Percentiles rank a stretch among this genome's conserved stretches.
These are phyloP conservation scores for Trichoderma sp. DNA, from an alignment of 2,329 filamentous ascomycete genomes.

Conservation along the genomic window DNA sequence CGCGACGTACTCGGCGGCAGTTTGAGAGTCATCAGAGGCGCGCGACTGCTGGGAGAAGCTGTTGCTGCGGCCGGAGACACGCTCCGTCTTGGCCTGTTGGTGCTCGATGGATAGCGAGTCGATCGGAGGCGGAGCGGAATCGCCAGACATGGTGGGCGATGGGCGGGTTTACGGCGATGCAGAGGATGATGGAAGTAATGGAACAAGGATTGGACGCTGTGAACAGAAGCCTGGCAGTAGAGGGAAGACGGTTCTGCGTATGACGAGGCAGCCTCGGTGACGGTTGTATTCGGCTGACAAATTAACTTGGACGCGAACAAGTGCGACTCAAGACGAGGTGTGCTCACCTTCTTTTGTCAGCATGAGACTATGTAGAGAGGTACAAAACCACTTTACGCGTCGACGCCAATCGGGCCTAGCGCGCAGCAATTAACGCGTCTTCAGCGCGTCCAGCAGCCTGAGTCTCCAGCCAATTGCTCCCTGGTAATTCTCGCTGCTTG, in stretches of 20 bases:
- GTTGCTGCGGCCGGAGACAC: slow-evolving; percentile 49
- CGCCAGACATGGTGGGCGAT: slow-evolving; percentile 41
- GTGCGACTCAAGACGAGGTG: rapidly evolving
- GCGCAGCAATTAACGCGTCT: slow-evolving; percentile 50
- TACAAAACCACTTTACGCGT: slow-evolving; percentile 45
- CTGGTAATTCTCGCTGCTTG: slow-evolving; percentile 30
- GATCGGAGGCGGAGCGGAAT: slow-evolving; percentile 36
- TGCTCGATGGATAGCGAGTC: slow-evolving; percentile 26
- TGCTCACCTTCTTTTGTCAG: not conserved
- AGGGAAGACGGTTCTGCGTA: not conserved
- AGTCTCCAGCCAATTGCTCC: slow-evolving; percentile 33
- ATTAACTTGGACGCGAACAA: not conserved
- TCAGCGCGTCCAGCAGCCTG: slow-evolving; percentile 35
- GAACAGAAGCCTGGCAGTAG: not conserved
- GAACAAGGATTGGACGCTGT: not conserved
- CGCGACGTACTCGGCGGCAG: slow-evolving; percentile 65
- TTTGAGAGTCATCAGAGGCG: slow-evolving; percentile 67
- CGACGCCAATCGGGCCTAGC: slow-evolving; percentile 37
- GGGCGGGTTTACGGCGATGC: too few relatives aligned
- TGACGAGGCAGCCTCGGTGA: not conserved
- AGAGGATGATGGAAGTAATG: not conserved
- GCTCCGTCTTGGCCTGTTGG: slow-evolving; percentile 31
- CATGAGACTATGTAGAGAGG: too few relatives aligned
- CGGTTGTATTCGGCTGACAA: not conserved
- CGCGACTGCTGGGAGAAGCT: slow-evolving; percentile 62